Evolutionary conservation across 2,329 filamentous ascomycete species (phyloP).

Genomic region (Arthrobotrys sphaeroides): DNA sequence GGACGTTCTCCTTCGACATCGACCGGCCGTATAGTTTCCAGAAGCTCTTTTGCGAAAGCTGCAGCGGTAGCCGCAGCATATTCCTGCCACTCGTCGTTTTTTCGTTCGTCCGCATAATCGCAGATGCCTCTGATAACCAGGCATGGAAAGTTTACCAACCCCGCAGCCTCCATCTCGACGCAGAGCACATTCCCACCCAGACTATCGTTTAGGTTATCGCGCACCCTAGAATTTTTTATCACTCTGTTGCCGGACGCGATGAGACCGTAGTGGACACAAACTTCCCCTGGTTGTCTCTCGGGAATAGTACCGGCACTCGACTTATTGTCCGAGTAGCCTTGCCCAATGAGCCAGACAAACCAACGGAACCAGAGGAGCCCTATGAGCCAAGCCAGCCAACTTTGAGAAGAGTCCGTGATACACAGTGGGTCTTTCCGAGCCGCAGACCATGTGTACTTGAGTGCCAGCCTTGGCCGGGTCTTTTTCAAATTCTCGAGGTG

Average conservation of each 20-base stretch:
- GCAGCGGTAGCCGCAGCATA: background rate
- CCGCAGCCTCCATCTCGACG: slow-evolving; percentile 28
- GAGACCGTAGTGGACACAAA: slow-evolving; percentile 19
- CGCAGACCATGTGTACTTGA: background rate
- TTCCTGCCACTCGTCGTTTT: slow-evolving; percentile 11
- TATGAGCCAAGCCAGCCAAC: background rate
- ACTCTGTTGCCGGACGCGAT: slow-evolving; percentile 36
- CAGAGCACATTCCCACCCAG: background rate
- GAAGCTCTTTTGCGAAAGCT: slow-evolving; percentile 6
- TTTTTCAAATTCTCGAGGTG: background rate
- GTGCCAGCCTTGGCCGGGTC: background rate
- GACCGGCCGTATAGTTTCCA: background rate
- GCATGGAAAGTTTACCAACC: slow-evolving; percentile 35
- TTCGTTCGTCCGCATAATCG: background rate
- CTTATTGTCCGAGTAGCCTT: background rate
- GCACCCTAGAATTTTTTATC: background rate
- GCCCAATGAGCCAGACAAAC: background rate
- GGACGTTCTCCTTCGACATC: background rate
- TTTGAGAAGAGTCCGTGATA: background rate
- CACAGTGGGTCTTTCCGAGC: background rate
- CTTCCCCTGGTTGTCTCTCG: background rate
- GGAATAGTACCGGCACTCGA: background rate
- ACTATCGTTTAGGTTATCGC: background rate
- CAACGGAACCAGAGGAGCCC: background rate
- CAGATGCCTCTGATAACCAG: slow-evolving; percentile 28